A percentile compares a stretch with the other conserved stretches of the same genome.
Evolutionary conservation across 2,329 filamentous ascomycete species (phyloP).

Genomic region (Diaporthe sp.): DNA sequence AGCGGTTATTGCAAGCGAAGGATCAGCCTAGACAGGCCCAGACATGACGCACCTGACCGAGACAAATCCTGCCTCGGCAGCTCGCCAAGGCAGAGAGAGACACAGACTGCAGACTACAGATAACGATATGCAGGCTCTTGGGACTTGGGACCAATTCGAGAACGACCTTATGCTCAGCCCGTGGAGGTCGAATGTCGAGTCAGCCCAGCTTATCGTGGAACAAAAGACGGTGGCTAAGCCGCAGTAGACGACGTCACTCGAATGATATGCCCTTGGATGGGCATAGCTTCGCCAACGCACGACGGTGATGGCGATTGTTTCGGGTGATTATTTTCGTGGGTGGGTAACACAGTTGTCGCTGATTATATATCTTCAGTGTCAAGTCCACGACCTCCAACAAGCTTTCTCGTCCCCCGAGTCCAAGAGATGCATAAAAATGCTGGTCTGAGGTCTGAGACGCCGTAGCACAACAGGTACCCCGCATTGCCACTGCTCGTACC

Average conservation of each 20-base stretch:
- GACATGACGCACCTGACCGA: background rate
- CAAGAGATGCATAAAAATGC: background rate
- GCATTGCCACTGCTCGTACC: background rate
- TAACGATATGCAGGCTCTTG: background rate
- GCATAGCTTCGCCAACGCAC: background rate
- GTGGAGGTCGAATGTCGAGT: background rate
- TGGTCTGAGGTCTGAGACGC: too few relatives aligned
- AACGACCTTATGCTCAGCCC: background rate
- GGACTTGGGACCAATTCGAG: too few relatives aligned
- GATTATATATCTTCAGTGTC: background rate
- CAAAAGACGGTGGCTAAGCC: background rate
- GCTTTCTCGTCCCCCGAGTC: background rate
- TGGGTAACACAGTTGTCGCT: background rate
- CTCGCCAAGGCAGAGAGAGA: slow-evolving; percentile 4
- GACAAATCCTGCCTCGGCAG: background rate
- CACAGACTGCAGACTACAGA: background rate
- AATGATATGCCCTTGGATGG: background rate
- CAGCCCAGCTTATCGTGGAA: background rate
- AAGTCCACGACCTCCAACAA: background rate
- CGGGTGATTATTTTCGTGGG: too few relatives aligned
- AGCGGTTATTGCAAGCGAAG: background rate
- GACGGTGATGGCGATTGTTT: background rate
- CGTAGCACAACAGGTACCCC: too few relatives aligned
- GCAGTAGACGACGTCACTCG: background rate
- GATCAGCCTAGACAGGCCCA: background rate